These are phyloP conservation scores for Globisporangium yorkense DNA, from an alignment of 352 stramenopile genomes.

Conservation along the genomic window DNA sequence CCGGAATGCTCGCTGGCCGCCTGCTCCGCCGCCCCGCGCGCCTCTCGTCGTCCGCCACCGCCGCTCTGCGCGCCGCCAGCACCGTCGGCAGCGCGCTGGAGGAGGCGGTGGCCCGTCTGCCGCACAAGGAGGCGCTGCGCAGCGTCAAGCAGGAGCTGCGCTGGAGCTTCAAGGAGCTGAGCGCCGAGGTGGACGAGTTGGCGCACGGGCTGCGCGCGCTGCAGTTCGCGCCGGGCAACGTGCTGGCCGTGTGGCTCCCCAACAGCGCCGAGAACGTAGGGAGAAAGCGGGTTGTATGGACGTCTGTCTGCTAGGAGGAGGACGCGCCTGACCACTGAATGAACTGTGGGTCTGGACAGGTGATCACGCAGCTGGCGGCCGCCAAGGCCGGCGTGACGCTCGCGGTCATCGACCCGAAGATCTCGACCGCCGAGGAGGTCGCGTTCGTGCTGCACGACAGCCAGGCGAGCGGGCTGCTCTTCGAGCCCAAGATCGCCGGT, in stretches of 20 bases:
- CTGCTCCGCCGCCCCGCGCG: conserved; percentile 49
- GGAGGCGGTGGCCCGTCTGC: conserved; percentile 67
- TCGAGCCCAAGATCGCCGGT: conserved; percentile 76
- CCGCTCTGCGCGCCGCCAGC: conserved; percentile 32
- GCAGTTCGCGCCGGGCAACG: conserved; percentile 62
- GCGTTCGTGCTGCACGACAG: conserved; percentile 79
- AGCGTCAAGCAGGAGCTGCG: conserved; percentile 80
- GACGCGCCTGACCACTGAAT: too few species aligned
- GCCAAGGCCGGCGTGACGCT: conserved; percentile 80
- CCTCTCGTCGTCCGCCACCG: conserved; percentile 27
- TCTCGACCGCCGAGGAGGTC: conserved; percentile 69
- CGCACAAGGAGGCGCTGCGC: conserved; percentile 84
- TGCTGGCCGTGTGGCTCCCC: conserved; percentile 80
- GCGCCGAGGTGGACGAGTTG: conserved; percentile 63
- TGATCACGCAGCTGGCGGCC: conserved; percentile 78
- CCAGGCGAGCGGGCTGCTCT: conserved; percentile 71
- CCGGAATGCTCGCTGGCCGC: conserved; percentile 37
- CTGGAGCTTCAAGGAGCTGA: conserved; percentile 85
- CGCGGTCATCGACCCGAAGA: conserved; percentile 71
- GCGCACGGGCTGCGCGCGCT: conserved; percentile 74
- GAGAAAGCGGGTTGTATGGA: neutral
- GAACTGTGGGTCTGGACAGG: conserved; percentile 11
- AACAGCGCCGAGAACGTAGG: conserved; percentile 77
- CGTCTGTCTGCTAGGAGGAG: neutral
- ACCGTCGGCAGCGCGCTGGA: conserved; percentile 67